A percentile compares a stretch with the other conserved stretches of the same genome.
phyloP scores from a whole-genome alignment of 1,284 basidiomycete species.

The Farysia itapuensis region DNA sequence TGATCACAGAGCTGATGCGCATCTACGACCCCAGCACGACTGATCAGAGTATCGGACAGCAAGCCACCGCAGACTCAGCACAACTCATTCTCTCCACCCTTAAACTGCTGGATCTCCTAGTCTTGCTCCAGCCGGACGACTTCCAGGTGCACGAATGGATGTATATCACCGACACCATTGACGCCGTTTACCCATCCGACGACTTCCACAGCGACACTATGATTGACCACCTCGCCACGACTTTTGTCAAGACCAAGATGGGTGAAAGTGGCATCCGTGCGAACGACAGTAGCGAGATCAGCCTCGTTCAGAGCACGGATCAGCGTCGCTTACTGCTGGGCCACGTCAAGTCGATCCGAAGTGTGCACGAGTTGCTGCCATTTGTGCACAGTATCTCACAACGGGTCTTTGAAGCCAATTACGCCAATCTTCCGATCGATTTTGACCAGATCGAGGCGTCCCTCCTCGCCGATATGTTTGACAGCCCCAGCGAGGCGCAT shows the following conservation, averaged over 20 bases:
- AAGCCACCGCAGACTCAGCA: conserved; percentile 69
- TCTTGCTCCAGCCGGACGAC: conserved; percentile 90
- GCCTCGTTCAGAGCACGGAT: neutral
- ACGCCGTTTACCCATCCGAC: conserved; percentile 85
- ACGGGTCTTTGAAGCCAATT: conserved; percentile 26
- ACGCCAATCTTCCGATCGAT: conserved; percentile 9
- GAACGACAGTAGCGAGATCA: no score
- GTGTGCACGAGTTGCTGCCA: conserved; percentile 13
- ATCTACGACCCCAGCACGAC: conserved; percentile 65
- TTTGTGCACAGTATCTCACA: conserved; percentile 25
- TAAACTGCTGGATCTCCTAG: conserved; percentile 88
- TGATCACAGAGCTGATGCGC: conserved; percentile 82
- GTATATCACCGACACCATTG: conserved; percentile 95
- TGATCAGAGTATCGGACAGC: no score
- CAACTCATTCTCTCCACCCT: conserved; percentile 80
- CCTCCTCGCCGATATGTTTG: conserved; percentile 42
- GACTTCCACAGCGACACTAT: conserved; percentile 81
- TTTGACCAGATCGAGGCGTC: conserved; percentile 28
- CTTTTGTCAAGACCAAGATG: conserved; percentile 62
- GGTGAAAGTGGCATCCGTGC: neutral
- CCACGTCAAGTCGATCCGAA: conserved; percentile 1
- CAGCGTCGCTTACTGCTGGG: conserved; percentile 9
- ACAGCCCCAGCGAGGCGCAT: no score
- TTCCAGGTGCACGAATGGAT: conserved; percentile 99
- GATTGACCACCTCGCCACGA: conserved; percentile 83